A percentile compares a stretch with the other conserved stretches of the same genome.
phyloP scores from a whole-genome alignment of 352 stramenopile genomes.

The Globisporangium splendens region DNA sequence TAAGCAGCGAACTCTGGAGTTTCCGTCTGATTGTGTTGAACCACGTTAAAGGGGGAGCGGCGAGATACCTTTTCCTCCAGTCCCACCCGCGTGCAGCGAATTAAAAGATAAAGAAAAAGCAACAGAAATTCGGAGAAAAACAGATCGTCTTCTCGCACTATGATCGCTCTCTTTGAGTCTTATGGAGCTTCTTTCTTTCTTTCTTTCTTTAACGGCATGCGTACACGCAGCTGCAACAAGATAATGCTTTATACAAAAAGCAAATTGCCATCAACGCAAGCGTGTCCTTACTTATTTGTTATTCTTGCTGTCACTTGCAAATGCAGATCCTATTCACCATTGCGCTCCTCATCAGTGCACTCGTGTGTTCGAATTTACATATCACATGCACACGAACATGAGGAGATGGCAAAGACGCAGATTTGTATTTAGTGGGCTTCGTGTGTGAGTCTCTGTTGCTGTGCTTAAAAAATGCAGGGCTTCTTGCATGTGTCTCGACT shows the following conservation, averaged over 20 bases:
- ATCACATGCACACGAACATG: no score
- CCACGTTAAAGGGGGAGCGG: neutral
- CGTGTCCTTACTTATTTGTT: neutral
- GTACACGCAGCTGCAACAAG: neutral
- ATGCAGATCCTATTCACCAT: neutral
- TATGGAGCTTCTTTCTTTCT: neutral
- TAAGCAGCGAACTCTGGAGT: slow-evolving; percentile 24
- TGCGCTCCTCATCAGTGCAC: no score
- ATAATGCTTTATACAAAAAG: slow-evolving; percentile 12
- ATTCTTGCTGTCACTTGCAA: neutral
- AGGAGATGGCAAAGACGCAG: no score
- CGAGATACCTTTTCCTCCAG: no score
- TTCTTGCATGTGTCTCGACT: no score
- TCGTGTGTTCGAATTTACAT: no score
- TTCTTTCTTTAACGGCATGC: neutral
- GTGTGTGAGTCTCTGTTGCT: no score
- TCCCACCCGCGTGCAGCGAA: neutral
- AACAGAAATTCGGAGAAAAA: slow-evolving; percentile 1
- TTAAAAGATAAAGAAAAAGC: neutral
- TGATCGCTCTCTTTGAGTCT: neutral
- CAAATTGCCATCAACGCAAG: neutral
- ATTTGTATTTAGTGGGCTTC: no score
- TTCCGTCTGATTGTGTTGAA: slow-evolving; percentile 1
- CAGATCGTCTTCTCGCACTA: neutral
- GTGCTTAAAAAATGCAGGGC: no score